phyloP scores from a whole-genome alignment of 108 stramenopile species.

The Nannochloropsis salina region DNA sequence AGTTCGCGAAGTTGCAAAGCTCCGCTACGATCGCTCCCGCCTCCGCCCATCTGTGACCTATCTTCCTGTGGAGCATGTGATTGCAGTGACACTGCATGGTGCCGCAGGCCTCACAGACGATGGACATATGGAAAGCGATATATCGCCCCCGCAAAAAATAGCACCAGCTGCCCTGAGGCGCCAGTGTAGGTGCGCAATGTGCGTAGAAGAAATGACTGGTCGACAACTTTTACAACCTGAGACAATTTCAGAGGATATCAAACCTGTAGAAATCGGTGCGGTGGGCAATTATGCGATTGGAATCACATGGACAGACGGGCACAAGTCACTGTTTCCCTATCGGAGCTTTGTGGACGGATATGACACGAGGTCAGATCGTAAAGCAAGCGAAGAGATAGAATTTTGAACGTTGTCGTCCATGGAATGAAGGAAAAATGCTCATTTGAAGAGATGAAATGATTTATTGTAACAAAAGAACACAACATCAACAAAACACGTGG shows the following conservation, averaged over 20 bases:
- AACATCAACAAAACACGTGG: too few relatives aligned
- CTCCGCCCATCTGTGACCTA: slow-evolving; percentile 34
- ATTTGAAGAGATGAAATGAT: too few relatives aligned
- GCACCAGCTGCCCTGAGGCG: slow-evolving; percentile 40
- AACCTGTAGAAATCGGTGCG: slow-evolving; percentile 43
- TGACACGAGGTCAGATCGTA: background rate
- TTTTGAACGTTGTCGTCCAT: too few relatives aligned
- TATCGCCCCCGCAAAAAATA: slow-evolving; percentile 18
- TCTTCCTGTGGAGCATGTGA: slow-evolving; percentile 24
- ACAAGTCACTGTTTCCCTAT: slow-evolving; percentile 50
- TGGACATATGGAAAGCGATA: background rate
- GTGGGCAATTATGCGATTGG: slow-evolving; percentile 58
- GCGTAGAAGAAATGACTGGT: slow-evolving; percentile 55
- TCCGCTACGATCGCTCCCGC: slow-evolving; percentile 24
- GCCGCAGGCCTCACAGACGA: background rate
- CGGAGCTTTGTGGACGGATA: slow-evolving; percentile 37
- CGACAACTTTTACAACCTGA: slow-evolving; percentile 37
- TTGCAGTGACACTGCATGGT: slow-evolving; percentile 28
- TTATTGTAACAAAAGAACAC: too few relatives aligned
- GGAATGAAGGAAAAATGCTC: too few relatives aligned
- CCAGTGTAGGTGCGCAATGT: slow-evolving; percentile 49
- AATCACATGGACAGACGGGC: slow-evolving; percentile 57
- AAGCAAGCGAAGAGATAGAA: too few relatives aligned
- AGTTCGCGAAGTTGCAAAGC: slow-evolving; percentile 37
- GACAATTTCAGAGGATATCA: slow-evolving; percentile 39